Percentiles rank a stretch among this genome's conserved stretches.
These are phyloP conservation scores for Spathaspora sp. DNA, from an alignment of 1,139 yeast species.

Conservation along the genomic window DNA sequence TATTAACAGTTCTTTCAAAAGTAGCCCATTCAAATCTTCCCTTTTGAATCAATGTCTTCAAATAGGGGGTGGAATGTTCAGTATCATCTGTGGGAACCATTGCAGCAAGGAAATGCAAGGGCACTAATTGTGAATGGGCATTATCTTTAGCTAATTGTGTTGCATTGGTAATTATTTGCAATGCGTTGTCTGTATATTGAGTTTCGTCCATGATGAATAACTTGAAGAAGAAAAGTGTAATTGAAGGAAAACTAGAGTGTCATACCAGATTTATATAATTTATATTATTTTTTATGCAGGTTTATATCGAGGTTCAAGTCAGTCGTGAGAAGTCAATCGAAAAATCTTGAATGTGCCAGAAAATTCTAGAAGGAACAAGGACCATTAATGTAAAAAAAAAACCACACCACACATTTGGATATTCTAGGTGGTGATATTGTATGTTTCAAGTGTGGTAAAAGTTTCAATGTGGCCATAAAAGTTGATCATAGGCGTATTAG, in stretches of 20 bases:
- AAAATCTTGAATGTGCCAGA: conserved; percentile 2
- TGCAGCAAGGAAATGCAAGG: conserved; percentile 89
- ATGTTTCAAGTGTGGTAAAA: too few species aligned
- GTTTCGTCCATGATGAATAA: conserved; percentile 54
- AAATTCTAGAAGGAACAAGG: conserved; percentile 3
- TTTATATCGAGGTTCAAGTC: background rate
- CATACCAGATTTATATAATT: background rate
- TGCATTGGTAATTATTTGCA: conserved; percentile 75
- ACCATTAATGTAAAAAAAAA: background rate
- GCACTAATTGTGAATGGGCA: conserved; percentile 77
- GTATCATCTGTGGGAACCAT: conserved; percentile 69
- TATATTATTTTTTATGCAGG: background rate
- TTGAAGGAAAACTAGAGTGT: background rate
- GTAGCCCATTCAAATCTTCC: conserved; percentile 86
- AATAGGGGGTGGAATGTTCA: conserved; percentile 67
- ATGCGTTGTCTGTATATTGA: conserved; percentile 91
- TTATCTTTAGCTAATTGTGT: conserved; percentile 81
- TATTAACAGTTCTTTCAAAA: conserved; percentile 78
- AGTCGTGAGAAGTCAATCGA: background rate
- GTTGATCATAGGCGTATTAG: too few species aligned
- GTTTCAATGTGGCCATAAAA: too few species aligned
- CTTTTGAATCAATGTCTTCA: conserved; percentile 82
- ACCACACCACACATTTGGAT: background rate
- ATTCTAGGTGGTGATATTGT: background rate
- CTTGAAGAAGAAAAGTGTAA: background rate